These are phyloP conservation scores for Fusarium dlaminii DNA, from an alignment of 2,329 filamentous ascomycete species.

Conservation along the genomic window DNA sequence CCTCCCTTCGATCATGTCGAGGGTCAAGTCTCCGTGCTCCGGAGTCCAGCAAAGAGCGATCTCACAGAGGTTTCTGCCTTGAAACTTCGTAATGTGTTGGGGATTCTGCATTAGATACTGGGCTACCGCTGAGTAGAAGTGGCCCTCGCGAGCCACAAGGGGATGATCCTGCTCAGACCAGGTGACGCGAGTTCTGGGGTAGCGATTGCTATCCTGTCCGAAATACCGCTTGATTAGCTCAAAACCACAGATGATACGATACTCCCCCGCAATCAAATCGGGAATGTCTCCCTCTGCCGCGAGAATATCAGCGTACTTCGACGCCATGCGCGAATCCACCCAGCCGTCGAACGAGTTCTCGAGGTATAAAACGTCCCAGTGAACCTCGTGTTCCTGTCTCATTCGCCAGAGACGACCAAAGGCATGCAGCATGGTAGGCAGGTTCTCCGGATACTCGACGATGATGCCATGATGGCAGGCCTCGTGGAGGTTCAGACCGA, in stretches of 20 bases:
- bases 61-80: fast-evolving
- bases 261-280: not conserved
- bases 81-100: not conserved
- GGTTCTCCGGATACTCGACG: not conserved
- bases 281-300: not conserved
- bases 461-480: not conserved
- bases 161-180: not conserved
- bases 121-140: not conserved
- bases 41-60: not conserved
- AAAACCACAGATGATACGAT: not conserved
- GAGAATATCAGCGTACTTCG: not conserved
- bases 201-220: not conserved
- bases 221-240: not conserved
- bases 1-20: fast-evolving
- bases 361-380: not conserved
- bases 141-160: not conserved
- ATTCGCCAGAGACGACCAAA: not conserved
- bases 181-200: not conserved
- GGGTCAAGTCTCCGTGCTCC: fast-evolving
- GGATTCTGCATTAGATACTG: not conserved
- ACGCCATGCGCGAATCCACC: not conserved
- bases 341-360: not conserved
- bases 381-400: not conserved
- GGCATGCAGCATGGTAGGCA: not conserved
- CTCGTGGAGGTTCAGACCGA: not conserved